These are phyloP conservation scores for Myxozyma melibiosi DNA, from an alignment of 805 yeast species.

Conservation along the genomic window DNA sequence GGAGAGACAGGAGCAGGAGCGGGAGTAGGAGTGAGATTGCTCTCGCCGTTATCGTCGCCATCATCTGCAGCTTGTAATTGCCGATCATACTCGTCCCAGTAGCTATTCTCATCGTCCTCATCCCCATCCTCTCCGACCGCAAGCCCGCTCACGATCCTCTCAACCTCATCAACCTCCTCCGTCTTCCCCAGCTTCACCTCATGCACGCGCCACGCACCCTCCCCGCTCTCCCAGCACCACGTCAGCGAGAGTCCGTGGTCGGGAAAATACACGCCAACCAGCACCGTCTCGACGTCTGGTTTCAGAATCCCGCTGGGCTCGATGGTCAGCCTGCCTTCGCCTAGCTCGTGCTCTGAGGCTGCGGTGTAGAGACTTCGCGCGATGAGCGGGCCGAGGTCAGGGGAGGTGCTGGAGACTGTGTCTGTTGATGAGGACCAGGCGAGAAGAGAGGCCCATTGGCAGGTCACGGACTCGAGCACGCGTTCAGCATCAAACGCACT, in stretches of 20 bases:
- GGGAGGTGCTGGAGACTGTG: background rate
- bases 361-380: constrained; percentile 20
- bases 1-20: background rate
- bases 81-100: constrained; percentile 29
- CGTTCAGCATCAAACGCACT: background rate
- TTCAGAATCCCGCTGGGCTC: constrained; percentile 3
- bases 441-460: constrained; percentile 24
- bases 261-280: constrained; percentile 5
- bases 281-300: constrained; percentile 22
- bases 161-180: background rate
- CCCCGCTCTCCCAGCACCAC: constrained; percentile 16
- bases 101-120: constrained; percentile 30
- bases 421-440: constrained; percentile 23
- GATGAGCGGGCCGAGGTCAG: constrained; percentile 18
- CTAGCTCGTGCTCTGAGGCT: constrained; percentile 6
- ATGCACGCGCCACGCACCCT: constrained; percentile 24
- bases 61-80: constrained; percentile 32
- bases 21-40: background rate
- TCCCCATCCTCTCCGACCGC: constrained; percentile 19
- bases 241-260: constrained; percentile 4
- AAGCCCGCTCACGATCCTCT: constrained; percentile 7
- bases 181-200: constrained; percentile 6
- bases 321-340: background rate
- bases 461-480: constrained; percentile 1
- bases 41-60: background rate